phyloP scores from a whole-genome alignment of 345 rosid species.

The Eutrema yunnanense region DNA sequence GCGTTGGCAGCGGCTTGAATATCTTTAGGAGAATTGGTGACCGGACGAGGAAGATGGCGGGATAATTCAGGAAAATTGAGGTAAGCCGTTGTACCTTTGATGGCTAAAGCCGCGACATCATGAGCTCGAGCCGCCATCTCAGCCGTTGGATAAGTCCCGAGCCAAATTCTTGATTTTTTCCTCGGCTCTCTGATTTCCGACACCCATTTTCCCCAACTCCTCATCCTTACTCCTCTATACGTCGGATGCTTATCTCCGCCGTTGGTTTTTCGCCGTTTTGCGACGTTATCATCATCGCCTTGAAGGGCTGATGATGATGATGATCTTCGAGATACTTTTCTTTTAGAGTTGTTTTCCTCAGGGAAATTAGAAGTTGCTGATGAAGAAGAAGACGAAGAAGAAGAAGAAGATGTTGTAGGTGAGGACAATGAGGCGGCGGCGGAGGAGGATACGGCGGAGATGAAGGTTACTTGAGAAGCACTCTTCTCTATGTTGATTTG shows the following conservation, averaged over 20 bases:
- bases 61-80: conserved; percentile 60
- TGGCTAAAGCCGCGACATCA: conserved; percentile 71
- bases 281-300: conserved; percentile 17
- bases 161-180: conserved; percentile 83
- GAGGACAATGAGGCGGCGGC: conserved; percentile 18
- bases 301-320: not conserved
- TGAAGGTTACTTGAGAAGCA: conserved; percentile 30
- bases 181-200: conserved; percentile 74
- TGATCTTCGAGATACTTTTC: conserved; percentile 32
- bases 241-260: conserved; percentile 40
- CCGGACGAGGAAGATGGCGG: conserved; percentile 49
- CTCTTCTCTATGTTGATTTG: conserved; percentile 40
- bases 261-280: conserved; percentile 28
- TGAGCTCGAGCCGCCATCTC: conserved; percentile 92
- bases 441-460: not conserved
- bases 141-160: conserved; percentile 66
- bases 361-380: conserved; percentile 14
- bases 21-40: conserved; percentile 48
- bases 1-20: conserved; percentile 57
- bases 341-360: conserved; percentile 5
- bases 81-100: conserved; percentile 55
- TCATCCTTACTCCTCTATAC: conserved; percentile 65
- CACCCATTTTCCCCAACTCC: conserved; percentile 94
- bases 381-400: conserved; percentile 17
- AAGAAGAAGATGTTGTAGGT: conserved; percentile 12